These are phyloP conservation scores for Fraxinus excelsior DNA, from an alignment of 257 asterid genomes.

Conservation along the genomic window DNA sequence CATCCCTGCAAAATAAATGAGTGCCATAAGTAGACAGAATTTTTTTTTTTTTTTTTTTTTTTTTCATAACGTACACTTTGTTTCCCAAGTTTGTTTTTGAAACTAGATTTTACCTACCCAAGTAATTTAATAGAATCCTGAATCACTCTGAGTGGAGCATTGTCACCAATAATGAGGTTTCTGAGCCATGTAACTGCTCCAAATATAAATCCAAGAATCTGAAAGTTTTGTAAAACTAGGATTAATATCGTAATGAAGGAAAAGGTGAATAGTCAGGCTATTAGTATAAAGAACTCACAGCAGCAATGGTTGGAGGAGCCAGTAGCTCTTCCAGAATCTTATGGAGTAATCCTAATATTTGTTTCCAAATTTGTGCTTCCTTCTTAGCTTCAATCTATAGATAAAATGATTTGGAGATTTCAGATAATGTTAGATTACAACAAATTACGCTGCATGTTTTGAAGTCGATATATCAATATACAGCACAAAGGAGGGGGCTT, in stretches of 20 bases:
- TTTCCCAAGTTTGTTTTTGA: background rate
- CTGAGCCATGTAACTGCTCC: slow-evolving; percentile 71
- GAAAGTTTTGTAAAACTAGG: slow-evolving; percentile 1
- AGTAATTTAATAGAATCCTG: slow-evolving; percentile 59
- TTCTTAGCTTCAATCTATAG: slow-evolving; percentile 24
- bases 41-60: background rate
- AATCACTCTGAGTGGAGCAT: slow-evolving; percentile 74
- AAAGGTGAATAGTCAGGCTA: too few species aligned
- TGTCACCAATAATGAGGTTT: slow-evolving; percentile 63
- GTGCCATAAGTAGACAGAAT: background rate
- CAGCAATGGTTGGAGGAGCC: slow-evolving; percentile 77
- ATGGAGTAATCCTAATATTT: slow-evolving; percentile 32
- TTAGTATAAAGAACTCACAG: slow-evolving; percentile 41
- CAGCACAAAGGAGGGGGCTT: background rate
- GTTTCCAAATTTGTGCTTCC: slow-evolving; percentile 31
- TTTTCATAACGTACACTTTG: background rate
- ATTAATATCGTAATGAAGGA: background rate
- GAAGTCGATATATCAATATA: too few species aligned
- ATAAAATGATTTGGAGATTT: background rate
- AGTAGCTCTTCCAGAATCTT: slow-evolving; percentile 62
- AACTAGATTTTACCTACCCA: slow-evolving; percentile 48
- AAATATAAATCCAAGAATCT: slow-evolving; percentile 67
- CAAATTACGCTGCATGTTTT: background rate
- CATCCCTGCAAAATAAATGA: slow-evolving; percentile 47
- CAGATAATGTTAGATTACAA: background rate